phyloP scores from a whole-genome alignment of 495 filamentous ascomycete species.

The Aspergillus campestris region DNA sequence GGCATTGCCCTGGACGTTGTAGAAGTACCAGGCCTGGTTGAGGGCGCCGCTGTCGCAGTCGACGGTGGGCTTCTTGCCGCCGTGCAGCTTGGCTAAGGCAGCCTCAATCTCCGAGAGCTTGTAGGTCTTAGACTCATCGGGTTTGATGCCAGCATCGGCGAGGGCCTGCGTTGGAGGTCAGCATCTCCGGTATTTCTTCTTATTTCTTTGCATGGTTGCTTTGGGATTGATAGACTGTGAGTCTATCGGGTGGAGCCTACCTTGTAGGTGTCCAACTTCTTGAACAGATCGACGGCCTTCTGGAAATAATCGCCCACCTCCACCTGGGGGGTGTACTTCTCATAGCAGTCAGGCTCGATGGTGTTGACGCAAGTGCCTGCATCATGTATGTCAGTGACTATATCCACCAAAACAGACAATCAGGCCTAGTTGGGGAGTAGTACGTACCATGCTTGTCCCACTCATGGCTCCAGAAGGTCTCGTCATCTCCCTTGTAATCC shows the following conservation, averaged over 20 bases:
- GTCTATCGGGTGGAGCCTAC: slow-evolving; percentile 28
- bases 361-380: slow-evolving; percentile 46
- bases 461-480: slow-evolving; percentile 70
- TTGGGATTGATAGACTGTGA: background rate
- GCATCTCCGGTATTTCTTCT: too few species aligned
- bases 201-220: background rate
- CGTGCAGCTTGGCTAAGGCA: slow-evolving; percentile 49
- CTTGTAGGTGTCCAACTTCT: slow-evolving; percentile 51
- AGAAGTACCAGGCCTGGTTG: slow-evolving; percentile 69
- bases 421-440: background rate
- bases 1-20: slow-evolving; percentile 63
- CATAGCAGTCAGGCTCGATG: slow-evolving; percentile 67
- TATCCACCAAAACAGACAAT: background rate
- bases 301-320: slow-evolving; percentile 54
- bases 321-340: slow-evolving; percentile 46
- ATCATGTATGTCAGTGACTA: background rate
- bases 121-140: slow-evolving; percentile 52
- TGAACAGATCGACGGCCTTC: slow-evolving; percentile 51
- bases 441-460: slow-evolving; percentile 64
- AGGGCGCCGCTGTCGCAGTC: slow-evolving; percentile 50
- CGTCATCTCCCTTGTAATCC: slow-evolving; percentile 47
- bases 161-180: slow-evolving; percentile 37
- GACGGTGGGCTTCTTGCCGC: slow-evolving; percentile 51
- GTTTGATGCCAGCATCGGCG: slow-evolving; percentile 53
- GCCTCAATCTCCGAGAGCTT: slow-evolving; percentile 48